Base-by-base conservation (phyloP, 345 rosid genomes). In the Acer negundo region DNA sequence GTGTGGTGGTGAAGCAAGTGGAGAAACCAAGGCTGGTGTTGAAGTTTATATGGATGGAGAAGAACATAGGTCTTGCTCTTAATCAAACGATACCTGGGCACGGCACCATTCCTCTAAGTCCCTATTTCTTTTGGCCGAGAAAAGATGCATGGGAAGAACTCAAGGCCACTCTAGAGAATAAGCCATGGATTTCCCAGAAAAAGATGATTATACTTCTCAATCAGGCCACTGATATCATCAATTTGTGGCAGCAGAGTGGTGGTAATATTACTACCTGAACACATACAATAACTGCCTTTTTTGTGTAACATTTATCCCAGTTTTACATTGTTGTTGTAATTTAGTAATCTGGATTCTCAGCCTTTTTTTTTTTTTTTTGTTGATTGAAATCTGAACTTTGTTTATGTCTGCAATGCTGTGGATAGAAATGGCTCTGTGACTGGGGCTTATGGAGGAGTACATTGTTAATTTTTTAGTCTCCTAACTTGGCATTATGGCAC, bases 101-200 rank as follows among this genome's bases (percentile, higher is more conserved):
- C 74, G 95, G 97, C 2, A 79, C 97, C 10, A 81, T 88, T 56
- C 97, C 97, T 53, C 78, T 92, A 58, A 92, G 95, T 75, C 93
- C 93, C 10, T 92, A 90, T 77, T 92, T 88, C 78, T 92, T 92
- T 72, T 92, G 93, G 95, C 95, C 93, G 0, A 89, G 92, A 67
- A 92, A 90, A 79, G 95, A 92, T 83, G 97, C 93, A 10, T 92
- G 97, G 97, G 95, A 92, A 81, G 97, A 92, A 84, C 93, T 92
- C 9, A 89, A 88, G 84, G 47, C 93, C 40, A 84, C 89, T 64
- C 85, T 90, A 49, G 95, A 92, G 87, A 88, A 89, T 23, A 92
- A 90, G 68, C 92, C 93, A 23, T 92, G 95, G 93, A 82, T 90
- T 70, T 92, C 95, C 71, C 95, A 89, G 84, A 90, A 90, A 87